Conservation (phyloP, 2,329 filamentous ascomycete genomes). For the Cladosporium sp. region DNA sequence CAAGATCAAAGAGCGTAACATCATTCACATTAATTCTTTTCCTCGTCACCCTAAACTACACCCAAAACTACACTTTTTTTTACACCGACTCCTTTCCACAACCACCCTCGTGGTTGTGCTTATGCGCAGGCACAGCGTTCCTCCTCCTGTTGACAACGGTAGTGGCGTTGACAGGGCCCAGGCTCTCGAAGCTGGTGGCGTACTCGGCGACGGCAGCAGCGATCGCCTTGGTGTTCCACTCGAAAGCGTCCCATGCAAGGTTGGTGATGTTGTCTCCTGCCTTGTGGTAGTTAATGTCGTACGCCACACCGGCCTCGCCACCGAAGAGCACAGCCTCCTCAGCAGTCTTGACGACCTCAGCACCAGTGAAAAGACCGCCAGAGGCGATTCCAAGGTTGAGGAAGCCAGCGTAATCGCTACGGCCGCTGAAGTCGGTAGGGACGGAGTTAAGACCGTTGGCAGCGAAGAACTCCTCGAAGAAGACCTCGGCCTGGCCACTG, state of each 20-base stretch:
- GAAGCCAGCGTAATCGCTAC: slow-evolving; percentile 78
- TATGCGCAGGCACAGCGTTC: slow-evolving; percentile 3
- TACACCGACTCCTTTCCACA: slow-evolving; percentile 2
- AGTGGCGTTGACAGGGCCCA: slow-evolving; percentile 36
- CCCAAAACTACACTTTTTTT: neutral
- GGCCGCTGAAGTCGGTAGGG: slow-evolving; percentile 73
- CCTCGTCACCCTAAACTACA: neutral
- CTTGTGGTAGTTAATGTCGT: slow-evolving; percentile 59
- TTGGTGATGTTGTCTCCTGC: slow-evolving; percentile 56
- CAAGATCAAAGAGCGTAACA: neutral
- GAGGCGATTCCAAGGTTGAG: slow-evolving; percentile 65
- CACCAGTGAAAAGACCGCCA: slow-evolving; percentile 75
- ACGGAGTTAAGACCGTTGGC: slow-evolving; percentile 64
- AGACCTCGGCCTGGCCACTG: slow-evolving; percentile 66
- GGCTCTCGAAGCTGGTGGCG: slow-evolving; percentile 64
- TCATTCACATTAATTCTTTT: neutral
- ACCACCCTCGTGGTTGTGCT: slow-evolving; percentile 17
- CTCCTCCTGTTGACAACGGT: slow-evolving; percentile 5
- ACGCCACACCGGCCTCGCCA: slow-evolving; percentile 62
- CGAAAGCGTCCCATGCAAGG: slow-evolving; percentile 55
- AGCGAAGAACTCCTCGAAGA: slow-evolving; percentile 69
- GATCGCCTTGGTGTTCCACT: slow-evolving; percentile 59
- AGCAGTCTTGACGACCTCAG: slow-evolving; percentile 72
- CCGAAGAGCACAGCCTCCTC: slow-evolving; percentile 68
- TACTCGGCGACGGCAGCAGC: slow-evolving; percentile 73